phyloP scores from a whole-genome alignment of 768 basidiomycete species.

The Tylopilus felleus region DNA sequence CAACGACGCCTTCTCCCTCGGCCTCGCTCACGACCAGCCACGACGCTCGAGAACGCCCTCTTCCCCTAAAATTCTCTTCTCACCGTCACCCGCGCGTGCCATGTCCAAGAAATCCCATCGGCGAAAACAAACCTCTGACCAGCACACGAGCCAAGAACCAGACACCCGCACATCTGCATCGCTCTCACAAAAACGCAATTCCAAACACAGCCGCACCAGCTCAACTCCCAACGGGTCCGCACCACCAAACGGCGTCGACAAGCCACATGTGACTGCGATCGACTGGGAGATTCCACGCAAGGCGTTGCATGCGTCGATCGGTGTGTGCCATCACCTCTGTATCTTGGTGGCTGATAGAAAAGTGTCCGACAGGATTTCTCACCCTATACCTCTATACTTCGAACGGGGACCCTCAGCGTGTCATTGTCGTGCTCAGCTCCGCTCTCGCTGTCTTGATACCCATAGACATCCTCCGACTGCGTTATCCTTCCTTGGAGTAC shows the following conservation, averaged over 20 bases:
- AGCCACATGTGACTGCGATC: conserved; percentile 29
- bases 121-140: conserved; percentile 16
- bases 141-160: not conserved
- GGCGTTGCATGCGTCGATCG: conserved; percentile 82
- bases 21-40: conserved; percentile 34
- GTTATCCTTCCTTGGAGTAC: conserved; percentile 58
- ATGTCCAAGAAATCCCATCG: conserved; percentile 35
- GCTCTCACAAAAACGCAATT: conserved; percentile 10
- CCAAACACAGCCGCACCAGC: conserved; percentile 5
- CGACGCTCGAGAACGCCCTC: conserved; percentile 30
- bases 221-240: conserved; percentile 3
- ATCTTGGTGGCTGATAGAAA: conserved; percentile 1
- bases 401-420: conserved; percentile 44
- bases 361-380: conserved; percentile 50
- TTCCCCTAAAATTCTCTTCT: conserved; percentile 41
- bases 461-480: conserved; percentile 74
- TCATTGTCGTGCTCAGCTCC: conserved; percentile 61
- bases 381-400: conserved; percentile 55
- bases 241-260: conserved; percentile 2
- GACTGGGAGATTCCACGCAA: conserved; percentile 94
- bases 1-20: conserved; percentile 36
- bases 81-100: conserved; percentile 28
- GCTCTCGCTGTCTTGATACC: conserved; percentile 66
- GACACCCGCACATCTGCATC: not conserved
- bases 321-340: conserved; percentile 42